These are phyloP conservation scores for Ogataea methanolica DNA, from an alignment of 805 yeast genomes.

Conservation along the genomic window DNA sequence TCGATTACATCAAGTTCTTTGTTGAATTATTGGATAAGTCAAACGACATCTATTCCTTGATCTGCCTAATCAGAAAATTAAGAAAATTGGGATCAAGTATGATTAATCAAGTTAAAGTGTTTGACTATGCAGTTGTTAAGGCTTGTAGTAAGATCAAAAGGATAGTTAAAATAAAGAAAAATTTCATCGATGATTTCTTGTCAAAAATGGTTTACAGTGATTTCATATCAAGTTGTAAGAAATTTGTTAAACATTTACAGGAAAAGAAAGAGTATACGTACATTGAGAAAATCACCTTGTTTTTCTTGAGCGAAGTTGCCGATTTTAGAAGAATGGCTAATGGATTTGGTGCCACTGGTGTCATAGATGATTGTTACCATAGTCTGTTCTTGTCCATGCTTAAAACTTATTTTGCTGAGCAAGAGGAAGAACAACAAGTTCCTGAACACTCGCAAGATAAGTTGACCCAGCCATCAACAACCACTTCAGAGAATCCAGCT, in stretches of 20 bases:
- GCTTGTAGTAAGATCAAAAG: conserved; percentile 49
- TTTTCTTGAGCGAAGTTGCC: conserved; percentile 44
- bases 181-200: conserved; percentile 49
- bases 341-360: conserved; percentile 75
- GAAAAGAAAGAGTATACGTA: conserved; percentile 31
- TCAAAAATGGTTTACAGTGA: conserved; percentile 39
- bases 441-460: neutral
- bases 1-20: conserved; percentile 61
- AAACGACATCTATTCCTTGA: conserved; percentile 55
- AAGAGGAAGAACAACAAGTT: conserved; percentile 4
- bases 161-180: conserved; percentile 37
- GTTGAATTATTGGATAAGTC: conserved; percentile 49
- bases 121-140: conserved; percentile 57
- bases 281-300: conserved; percentile 34
- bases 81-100: conserved; percentile 75
- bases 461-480: neutral
- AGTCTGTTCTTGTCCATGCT: conserved; percentile 42
- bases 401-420: too few relatives aligned
- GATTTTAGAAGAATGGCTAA: conserved; percentile 70
- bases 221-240: conserved; percentile 37
- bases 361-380: conserved; percentile 68
- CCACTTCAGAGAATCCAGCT: neutral
- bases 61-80: conserved; percentile 63
- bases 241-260: conserved; percentile 23
- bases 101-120: conserved; percentile 56